Conservation (phyloP, 768 basidiomycete genomes). For the Lactarius tabidus region DNA sequence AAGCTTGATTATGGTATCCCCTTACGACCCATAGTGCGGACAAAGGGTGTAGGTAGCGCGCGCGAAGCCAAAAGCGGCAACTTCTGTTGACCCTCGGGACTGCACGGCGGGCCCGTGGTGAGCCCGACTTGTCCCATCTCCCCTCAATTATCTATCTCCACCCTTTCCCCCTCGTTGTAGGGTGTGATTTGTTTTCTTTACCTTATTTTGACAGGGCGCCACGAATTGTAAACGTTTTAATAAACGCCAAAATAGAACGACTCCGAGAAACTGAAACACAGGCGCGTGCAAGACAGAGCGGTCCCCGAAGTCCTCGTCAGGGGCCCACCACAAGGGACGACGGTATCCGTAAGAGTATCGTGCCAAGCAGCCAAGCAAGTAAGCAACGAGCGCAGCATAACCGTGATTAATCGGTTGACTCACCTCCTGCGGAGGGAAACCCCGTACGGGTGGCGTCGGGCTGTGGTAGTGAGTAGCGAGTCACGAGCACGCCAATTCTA, state of each 20-base stretch:
- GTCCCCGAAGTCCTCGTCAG: slow-evolving; percentile 2
- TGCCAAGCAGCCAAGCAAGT: background rate
- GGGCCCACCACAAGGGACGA: background rate
- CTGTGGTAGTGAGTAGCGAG: background rate
- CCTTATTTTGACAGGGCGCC: background rate
- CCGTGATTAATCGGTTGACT: background rate
- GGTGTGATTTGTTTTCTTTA: background rate
- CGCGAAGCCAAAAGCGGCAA: background rate
- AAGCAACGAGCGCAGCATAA: background rate
- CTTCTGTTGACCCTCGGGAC: background rate
- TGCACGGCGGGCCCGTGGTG: background rate
- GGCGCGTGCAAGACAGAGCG: background rate
- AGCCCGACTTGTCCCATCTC: background rate
- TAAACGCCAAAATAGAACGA: background rate
- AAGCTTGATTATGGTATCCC: background rate
- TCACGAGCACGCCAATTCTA: background rate
- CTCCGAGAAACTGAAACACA: background rate
- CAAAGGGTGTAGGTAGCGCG: background rate
- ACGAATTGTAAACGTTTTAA: background rate
- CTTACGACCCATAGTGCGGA: background rate
- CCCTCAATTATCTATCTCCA: background rate
- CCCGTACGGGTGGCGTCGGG: background rate
- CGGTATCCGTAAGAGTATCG: background rate
- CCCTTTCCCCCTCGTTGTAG: background rate
- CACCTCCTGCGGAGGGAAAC: background rate